phyloP scores from a whole-genome alignment of 2,329 filamentous ascomycete genomes.

The Trichoderma polysporum region DNA sequence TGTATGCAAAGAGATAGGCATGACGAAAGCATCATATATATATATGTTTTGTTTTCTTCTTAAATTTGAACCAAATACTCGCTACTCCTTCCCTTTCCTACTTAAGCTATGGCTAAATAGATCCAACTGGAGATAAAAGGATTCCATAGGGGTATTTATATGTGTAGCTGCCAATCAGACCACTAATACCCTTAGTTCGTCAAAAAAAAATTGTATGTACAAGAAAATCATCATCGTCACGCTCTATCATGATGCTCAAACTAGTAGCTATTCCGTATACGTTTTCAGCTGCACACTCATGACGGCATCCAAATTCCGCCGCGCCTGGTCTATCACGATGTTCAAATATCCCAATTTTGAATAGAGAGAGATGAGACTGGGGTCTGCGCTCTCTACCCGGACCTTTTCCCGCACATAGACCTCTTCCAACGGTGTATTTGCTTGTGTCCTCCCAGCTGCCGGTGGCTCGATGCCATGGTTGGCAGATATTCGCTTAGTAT shows the following conservation, averaged over 20 bases:
- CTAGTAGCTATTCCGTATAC: constrained; percentile 2
- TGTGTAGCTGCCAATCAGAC: not conserved
- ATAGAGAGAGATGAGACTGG: constrained; percentile 77
- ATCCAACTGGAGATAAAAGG: not conserved
- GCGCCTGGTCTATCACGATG: constrained; percentile 67
- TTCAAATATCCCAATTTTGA: constrained; percentile 79
- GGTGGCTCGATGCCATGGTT: constrained; percentile 28
- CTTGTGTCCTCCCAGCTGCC: constrained; percentile 13
- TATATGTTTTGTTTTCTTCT: not conserved
- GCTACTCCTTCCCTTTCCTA: not conserved
- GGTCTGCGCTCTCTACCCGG: constrained; percentile 84
- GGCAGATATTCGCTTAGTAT: constrained; percentile 28
- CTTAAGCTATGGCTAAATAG: not conserved
- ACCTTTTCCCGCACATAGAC: constrained; percentile 90
- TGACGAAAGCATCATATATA: constrained; percentile 1
- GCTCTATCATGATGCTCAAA: not conserved
- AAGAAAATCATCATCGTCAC: not conserved
- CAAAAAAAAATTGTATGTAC: not conserved
- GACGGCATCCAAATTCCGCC: constrained; percentile 71
- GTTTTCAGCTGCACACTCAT: constrained; percentile 59
- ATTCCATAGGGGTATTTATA: not conserved
- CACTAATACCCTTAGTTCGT: not conserved
- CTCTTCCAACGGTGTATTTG: constrained; percentile 43
- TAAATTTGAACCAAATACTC: not conserved
- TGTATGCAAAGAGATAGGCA: constrained; percentile 12